phyloP scores from a whole-genome alignment of 495 filamentous ascomycete species.

The Penicillium salamii region DNA sequence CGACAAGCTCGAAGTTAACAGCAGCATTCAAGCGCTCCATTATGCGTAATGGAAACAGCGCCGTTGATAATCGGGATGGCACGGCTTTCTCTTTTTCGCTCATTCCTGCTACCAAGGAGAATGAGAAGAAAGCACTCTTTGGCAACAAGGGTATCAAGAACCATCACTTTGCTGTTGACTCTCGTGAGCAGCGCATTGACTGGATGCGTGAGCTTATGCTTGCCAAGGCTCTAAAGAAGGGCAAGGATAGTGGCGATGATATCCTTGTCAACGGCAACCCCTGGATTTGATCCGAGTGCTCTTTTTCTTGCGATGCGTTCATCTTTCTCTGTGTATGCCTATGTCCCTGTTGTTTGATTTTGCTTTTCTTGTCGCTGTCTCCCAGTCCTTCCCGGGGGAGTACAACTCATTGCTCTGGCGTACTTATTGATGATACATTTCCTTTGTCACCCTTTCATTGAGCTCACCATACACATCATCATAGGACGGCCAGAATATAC shows the following conservation, averaged over 20 bases:
- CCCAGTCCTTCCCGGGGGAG: no score
- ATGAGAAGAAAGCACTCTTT: constrained; percentile 49
- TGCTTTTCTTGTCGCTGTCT: no score
- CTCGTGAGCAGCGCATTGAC: constrained; percentile 85
- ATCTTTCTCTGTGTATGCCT: no score
- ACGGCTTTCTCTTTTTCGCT: constrained; percentile 88
- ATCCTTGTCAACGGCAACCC: constrained; percentile 75
- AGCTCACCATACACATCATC: no score
- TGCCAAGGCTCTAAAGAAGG: constrained; percentile 74
- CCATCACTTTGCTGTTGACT: constrained; percentile 92
- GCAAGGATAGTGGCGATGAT: constrained; percentile 77
- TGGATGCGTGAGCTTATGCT: constrained; percentile 99
- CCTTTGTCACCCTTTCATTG: no score
- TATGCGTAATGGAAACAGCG: constrained; percentile 46
- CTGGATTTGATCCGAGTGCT: constrained; percentile 42
- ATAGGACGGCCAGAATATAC: no score
- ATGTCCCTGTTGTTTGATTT: no score
- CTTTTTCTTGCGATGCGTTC: no score
- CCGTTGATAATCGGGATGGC: constrained; percentile 28
- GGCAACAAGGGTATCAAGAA: constrained; percentile 57
- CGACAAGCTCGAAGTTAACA: constrained; percentile 71
- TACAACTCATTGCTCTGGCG: no score
- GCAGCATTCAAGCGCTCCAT: constrained; percentile 85
- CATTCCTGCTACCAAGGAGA: constrained; percentile 62
- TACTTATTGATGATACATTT: no score